Percentiles rank a stretch among this genome's conserved stretches.
These are phyloP conservation scores for Entomophthora muscae DNA, from an alignment of 371 early-diverging fungal species.

Conservation along the genomic window DNA sequence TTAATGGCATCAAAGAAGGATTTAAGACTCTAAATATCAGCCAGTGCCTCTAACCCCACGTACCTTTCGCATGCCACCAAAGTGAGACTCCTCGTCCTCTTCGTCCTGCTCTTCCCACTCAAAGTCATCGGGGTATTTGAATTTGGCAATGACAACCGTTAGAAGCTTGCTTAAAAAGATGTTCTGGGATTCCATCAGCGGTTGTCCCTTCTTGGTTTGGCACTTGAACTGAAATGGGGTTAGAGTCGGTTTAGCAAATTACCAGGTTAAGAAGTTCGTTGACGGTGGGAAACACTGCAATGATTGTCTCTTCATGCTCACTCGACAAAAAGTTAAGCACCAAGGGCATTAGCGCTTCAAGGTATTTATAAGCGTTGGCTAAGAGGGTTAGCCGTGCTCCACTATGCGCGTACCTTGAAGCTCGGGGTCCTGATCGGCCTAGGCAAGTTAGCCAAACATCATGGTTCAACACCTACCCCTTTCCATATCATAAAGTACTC, in stretches of 20 bases:
- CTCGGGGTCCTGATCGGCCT: conserved; percentile 6
- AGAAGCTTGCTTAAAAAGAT: conserved; percentile 49
- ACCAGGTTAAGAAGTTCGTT: conserved; percentile 44
- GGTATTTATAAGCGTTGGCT: conserved; percentile 21
- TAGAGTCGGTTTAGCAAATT: conserved; percentile 13
- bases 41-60: conserved; percentile 9
- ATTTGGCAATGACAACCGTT: conserved; percentile 56
- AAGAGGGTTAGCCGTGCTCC: conserved; percentile 14
- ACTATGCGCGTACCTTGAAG: conserved; percentile 12
- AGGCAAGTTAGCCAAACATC: background rate
- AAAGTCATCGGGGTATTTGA: conserved; percentile 73
- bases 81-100: conserved; percentile 57
- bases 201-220: conserved; percentile 37
- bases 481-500: conserved; percentile 66
- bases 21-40: conserved; percentile 32
- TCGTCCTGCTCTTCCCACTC: conserved; percentile 59
- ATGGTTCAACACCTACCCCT: conserved; percentile 16
- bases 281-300: conserved; percentile 51
- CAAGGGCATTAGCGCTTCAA: conserved; percentile 17
- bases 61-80: conserved; percentile 60
- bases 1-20: conserved; percentile 52
- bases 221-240: conserved; percentile 28
- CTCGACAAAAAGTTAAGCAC: conserved; percentile 49
- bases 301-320: conserved; percentile 68
- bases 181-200: conserved; percentile 41